These are phyloP conservation scores for Ceratocystis alfenasii DNA, from an alignment of 2,329 filamentous ascomycete species.

Conservation along the genomic window DNA sequence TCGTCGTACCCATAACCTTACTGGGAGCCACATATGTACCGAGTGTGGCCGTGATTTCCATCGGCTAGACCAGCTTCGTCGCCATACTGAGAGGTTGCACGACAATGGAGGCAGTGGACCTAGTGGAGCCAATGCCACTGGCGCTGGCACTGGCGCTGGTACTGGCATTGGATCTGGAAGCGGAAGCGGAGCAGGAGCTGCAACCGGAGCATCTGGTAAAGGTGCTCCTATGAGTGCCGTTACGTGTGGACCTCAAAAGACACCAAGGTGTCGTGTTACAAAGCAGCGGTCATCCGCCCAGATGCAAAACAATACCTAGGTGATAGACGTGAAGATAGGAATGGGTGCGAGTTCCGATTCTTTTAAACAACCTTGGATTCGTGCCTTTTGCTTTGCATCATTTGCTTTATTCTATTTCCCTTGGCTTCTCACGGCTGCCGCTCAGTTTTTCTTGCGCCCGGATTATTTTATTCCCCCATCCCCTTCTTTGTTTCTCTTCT, in stretches of 20 bases:
- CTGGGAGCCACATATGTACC: conserved; percentile 40
- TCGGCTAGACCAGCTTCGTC: conserved; percentile 47
- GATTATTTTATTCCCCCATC: neutral
- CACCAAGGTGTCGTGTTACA: conserved; percentile 1
- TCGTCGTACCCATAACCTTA: conserved; percentile 46
- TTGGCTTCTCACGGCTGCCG: neutral
- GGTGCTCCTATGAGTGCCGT: neutral
- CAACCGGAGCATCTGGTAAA: conserved; percentile 1
- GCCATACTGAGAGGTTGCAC: conserved; percentile 32
- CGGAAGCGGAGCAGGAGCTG: conserved; percentile 2
- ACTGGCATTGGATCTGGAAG: conserved; percentile 7
- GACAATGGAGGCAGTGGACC: conserved; percentile 25
- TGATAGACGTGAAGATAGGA: neutral
- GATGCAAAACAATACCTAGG: neutral
- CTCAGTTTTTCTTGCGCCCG: neutral
- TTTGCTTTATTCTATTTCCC: neutral
- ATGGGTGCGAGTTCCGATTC: neutral
- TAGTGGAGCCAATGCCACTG: neutral
- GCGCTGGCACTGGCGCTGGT: neutral
- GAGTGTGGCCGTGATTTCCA: conserved; percentile 47
- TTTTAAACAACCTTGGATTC: neutral
- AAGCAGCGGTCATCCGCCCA: conserved; percentile 1
- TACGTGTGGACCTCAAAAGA: conserved; percentile 1
- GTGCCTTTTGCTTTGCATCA: neutral
- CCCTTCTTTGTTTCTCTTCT: neutral